A percentile compares a stretch with the other conserved stretches of the same genome.
These are phyloP conservation scores for Boletus reticulatus DNA, from an alignment of 768 basidiomycete genomes.

Conservation along the genomic window DNA sequence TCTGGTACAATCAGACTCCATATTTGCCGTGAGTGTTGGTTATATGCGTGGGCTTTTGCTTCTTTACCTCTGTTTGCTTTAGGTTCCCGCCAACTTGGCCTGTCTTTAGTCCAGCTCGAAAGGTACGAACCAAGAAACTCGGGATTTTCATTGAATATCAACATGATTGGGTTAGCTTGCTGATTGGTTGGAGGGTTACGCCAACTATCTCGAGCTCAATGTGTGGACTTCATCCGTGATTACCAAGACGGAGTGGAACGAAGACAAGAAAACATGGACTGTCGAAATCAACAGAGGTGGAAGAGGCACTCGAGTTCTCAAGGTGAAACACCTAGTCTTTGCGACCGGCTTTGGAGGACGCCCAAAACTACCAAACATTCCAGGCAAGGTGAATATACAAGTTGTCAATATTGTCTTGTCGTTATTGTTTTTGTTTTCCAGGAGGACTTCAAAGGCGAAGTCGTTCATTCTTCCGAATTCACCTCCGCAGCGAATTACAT, in stretches of 20 bases:
- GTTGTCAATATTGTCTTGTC: neutral
- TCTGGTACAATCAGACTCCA: constrained; percentile 57
- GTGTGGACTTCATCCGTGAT: constrained; percentile 57
- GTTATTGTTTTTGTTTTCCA: constrained; percentile 7
- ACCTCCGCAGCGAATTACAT: constrained; percentile 45
- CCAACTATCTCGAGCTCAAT: constrained; percentile 55
- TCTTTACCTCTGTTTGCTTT: neutral
- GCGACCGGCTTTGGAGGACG: constrained; percentile 51
- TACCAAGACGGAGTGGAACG: constrained; percentile 36
- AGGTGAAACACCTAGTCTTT: constrained; percentile 52
- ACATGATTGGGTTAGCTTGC: constrained; percentile 42
- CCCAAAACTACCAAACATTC: constrained; percentile 44
- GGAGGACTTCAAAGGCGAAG: constrained; percentile 53
- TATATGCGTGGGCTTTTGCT: neutral
- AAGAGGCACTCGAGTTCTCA: constrained; percentile 34
- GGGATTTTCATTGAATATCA: too few relatives aligned
- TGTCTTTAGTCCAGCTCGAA: constrained; percentile 47
- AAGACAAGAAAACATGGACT: constrained; percentile 42
- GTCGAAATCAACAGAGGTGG: constrained; percentile 38
- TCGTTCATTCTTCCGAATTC: constrained; percentile 54
- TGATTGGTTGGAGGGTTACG: constrained; percentile 66
- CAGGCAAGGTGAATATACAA: constrained; percentile 36
- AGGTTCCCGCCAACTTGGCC: constrained; percentile 62
- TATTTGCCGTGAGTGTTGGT: constrained; percentile 41
- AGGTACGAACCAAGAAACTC: constrained; percentile 30